phyloP scores from a whole-genome alignment of 2,329 filamentous ascomycete species.

The Aspergillus sp. region DNA sequence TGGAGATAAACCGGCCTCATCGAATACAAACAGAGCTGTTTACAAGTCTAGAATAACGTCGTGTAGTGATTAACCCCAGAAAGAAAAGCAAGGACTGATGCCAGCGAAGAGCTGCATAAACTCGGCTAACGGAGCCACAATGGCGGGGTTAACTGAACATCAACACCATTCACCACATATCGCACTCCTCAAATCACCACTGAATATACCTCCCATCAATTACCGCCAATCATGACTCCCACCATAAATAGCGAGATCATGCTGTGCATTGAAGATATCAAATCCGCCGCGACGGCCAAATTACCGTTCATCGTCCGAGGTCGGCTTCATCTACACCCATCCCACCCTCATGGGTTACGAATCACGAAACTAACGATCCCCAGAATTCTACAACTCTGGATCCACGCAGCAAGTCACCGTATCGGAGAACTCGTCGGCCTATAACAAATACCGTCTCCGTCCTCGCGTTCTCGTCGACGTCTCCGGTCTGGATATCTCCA shows the following conservation, averaged over 20 bases:
- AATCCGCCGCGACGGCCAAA: slow-evolving; percentile 5
- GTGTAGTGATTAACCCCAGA: too few species aligned
- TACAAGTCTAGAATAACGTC: too few species aligned
- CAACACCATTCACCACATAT: too few species aligned
- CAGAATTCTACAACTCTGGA: slow-evolving; percentile 59
- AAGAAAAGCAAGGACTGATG: neutral
- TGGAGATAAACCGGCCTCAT: too few species aligned
- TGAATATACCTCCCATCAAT: neutral
- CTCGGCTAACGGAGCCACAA: neutral
- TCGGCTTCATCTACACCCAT: neutral
- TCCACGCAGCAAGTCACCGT: slow-evolving; percentile 41
- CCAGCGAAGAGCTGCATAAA: neutral
- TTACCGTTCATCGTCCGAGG: slow-evolving; percentile 3
- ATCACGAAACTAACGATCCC: too few species aligned
- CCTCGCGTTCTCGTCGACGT: slow-evolving; percentile 47
- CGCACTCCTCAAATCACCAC: too few species aligned
- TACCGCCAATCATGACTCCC: neutral
- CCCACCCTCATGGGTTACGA: too few species aligned
- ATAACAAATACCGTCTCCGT: slow-evolving; percentile 49
- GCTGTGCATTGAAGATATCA: slow-evolving; percentile 12
- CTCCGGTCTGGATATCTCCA: slow-evolving; percentile 43
- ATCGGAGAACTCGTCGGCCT: slow-evolving; percentile 54
- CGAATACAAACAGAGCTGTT: too few species aligned
- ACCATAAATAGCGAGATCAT: neutral
- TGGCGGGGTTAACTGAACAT: neutral